A percentile compares a stretch with the other conserved stretches of the same genome.
Conservation (phyloP, 148 eudicot species). For the Rhododendron simsii region DNA sequence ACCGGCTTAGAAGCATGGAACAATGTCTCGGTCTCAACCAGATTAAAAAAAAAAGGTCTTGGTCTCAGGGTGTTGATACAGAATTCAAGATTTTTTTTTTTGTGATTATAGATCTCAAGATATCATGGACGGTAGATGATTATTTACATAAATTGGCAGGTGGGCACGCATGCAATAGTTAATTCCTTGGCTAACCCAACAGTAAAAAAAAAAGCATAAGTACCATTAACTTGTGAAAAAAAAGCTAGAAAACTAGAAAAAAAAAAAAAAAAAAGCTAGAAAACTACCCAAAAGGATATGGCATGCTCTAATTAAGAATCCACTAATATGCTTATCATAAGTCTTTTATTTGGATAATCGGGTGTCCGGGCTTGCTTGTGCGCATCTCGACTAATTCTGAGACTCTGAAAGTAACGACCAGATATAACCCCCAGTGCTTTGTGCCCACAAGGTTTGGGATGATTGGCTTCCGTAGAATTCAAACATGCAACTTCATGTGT, state of each 20-base stretch:
- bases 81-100: not conserved
- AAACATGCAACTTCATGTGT: no score
- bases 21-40: not conserved
- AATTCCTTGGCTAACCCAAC: not conserved
- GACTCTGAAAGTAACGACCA: no score
- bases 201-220: not conserved
- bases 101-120: not conserved
- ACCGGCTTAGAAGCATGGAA: not conserved
- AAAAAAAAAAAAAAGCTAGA: not conserved
- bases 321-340: not conserved
- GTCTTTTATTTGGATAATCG: not conserved
- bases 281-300: not conserved
- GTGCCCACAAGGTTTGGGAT: no score
- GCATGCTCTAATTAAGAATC: slow-evolving; percentile 7
- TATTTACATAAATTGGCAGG: not conserved
- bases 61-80: not conserved
- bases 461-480: accelerated
- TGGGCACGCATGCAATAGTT: slow-evolving; percentile 30
- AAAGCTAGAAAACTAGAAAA: not conserved
- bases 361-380: no score
- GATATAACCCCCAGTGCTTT: no score
- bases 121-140: slow-evolving; percentile 9
- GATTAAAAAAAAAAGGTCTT: not conserved
- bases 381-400: no score
- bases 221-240: not conserved